Conservation (phyloP, 768 basidiomycete genomes). For the Russula brevipes region DNA sequence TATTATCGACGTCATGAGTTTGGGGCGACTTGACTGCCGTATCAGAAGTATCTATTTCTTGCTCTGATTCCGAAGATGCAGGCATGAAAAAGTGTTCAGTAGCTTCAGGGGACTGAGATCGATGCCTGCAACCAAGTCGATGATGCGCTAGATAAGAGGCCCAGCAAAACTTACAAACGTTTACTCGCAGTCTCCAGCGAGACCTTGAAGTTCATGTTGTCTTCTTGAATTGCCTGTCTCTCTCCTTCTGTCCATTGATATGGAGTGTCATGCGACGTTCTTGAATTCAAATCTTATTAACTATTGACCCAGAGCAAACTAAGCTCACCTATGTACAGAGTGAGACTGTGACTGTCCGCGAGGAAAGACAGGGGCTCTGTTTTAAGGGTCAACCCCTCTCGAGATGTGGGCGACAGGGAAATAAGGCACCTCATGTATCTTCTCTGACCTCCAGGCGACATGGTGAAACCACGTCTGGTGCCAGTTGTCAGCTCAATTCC, state of each 20-base stretch:
- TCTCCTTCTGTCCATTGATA: slow-evolving; percentile 9
- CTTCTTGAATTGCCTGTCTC: slow-evolving; percentile 5
- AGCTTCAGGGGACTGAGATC: neutral
- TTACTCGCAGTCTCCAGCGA: slow-evolving; percentile 12
- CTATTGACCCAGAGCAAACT: neutral
- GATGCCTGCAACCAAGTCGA: neutral
- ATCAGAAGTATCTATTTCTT: slow-evolving; percentile 10
- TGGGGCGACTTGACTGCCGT: slow-evolving; percentile 2
- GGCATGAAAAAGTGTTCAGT: slow-evolving; percentile 13
- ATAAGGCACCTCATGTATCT: neutral
- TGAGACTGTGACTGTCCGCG: neutral
- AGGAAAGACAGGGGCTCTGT: slow-evolving; percentile 1
- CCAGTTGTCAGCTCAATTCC: neutral
- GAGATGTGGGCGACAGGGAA: neutral
- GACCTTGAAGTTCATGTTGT: slow-evolving; percentile 6
- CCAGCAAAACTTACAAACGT: slow-evolving; percentile 1
- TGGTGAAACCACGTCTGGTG: neutral
- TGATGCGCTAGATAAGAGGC: neutral
- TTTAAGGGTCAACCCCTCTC: neutral
- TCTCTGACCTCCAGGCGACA: neutral
- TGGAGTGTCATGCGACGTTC: neutral
- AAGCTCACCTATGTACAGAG: neutral
- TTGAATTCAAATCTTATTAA: neutral
- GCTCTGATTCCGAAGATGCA: slow-evolving; percentile 4
- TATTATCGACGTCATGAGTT: slow-evolving; percentile 4